Evolutionary conservation across 805 yeast genomes (phyloP).

Genomic region (Saccharomycopsis fibuligera): DNA sequence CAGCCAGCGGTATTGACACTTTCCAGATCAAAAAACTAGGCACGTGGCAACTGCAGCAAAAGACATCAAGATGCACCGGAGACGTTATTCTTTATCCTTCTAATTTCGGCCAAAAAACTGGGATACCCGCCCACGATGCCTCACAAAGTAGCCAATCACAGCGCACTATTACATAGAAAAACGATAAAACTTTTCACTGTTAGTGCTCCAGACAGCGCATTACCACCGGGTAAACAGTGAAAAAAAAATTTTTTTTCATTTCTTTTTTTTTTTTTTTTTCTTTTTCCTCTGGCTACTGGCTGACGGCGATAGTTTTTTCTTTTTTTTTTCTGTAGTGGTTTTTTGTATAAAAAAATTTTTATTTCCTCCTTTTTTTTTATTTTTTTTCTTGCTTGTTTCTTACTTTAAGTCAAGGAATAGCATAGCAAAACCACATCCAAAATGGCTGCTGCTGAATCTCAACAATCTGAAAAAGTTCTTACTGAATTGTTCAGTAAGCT

Average conservation of each 20-base stretch:
- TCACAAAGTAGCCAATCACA: no score
- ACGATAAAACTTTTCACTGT: no score
- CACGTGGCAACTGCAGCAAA: no score
- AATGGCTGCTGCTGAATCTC: conserved; percentile 27
- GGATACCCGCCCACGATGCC: no score
- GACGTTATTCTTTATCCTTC: no score
- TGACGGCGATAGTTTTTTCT: not conserved
- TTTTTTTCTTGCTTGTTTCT: not conserved
- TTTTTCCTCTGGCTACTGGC: not conserved
- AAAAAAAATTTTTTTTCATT: not conserved
- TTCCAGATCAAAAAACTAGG: no score
- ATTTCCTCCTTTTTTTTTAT: not conserved
- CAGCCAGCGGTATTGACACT: no score
- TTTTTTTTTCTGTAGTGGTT: not conserved
- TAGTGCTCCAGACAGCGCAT: not conserved
- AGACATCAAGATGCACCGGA: no score
- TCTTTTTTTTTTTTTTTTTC: conserved; percentile 1
- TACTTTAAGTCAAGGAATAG: not conserved
- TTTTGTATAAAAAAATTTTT: not conserved
- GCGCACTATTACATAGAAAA: no score
- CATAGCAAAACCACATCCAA: not conserved
- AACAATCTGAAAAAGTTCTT: conserved; percentile 63
- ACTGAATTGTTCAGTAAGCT: conserved; percentile 90
- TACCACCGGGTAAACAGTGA: not conserved
- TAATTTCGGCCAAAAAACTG: no score